Base-by-base conservation (phyloP, 257 asterid species). In the Rauvolfia tetraphylla region DNA sequence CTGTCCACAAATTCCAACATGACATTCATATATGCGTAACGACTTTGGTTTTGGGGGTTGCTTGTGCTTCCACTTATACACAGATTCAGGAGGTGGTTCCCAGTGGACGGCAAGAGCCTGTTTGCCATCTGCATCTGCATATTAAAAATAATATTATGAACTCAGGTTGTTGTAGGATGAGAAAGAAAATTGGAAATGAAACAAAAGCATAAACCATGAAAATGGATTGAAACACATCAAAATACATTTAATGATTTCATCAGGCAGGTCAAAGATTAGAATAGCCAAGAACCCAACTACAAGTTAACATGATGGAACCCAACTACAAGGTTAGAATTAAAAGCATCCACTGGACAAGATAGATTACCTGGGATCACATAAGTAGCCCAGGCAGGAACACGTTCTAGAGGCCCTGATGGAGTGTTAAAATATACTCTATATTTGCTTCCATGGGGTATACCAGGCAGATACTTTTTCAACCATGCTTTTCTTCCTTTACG, bases 301-400 rank as follows among this genome's bases (percentile, higher is more conserved):
- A 48, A 25, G 27, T 71, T 20, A 41, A 4, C 6, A 41, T 41
- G 46, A 41, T 41, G 51, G 14, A 46, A 46, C n/a, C n/a, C n/a
- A n/a, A n/a, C n/a, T n/a, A n/a, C n/a, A 69, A 22, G 22, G 42
- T 71, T 20, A 10, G 18, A 51, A 33, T 33, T 18, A 51, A 72
- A 56, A 33, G 31, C 74, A 17, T 38, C n/a, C 15, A 48, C 20
- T 33, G 27, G 63, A 33, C 31, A 72, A 72, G 27, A 49, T 51
- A 54, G 27, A 75, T 78, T 75, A 94, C 98, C 97, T 86, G 98
- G 97, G 84, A 87, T 81, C 62, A 95, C 99, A 68, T 90, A 92
- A 66, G 95, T 91, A 84, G 99, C 99, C 98, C 99, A 95, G 79
- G 99, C 98, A 83, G 98, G 98, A 63, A 95, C 96, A 72, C 99